Conservation (phyloP, 192 early-diverging fungal species). For the Backusella morwellensis region DNA sequence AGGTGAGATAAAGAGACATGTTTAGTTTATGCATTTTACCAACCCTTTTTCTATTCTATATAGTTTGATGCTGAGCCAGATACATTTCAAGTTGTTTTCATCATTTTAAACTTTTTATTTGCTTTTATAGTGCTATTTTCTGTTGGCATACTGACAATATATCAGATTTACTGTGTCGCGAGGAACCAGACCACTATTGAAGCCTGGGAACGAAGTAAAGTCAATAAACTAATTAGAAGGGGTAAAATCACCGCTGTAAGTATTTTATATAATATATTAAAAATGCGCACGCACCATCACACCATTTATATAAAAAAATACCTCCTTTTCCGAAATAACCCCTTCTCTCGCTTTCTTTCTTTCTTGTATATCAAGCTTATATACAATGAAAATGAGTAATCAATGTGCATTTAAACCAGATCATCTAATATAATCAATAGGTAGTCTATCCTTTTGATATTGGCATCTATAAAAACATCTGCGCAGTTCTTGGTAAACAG, state of each 20-base stretch:
- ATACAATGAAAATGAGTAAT: background rate
- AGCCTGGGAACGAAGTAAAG: conserved; percentile 70
- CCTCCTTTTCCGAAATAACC: background rate
- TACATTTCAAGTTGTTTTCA: conserved; percentile 59
- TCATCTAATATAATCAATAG: conserved; percentile 15
- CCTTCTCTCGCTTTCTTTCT: background rate
- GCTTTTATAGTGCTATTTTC: conserved; percentile 70
- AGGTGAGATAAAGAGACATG: conserved; percentile 2
- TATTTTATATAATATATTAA: background rate
- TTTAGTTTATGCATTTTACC: background rate
- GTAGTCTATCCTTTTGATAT: conserved; percentile 80
- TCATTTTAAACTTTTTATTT: conserved; percentile 75
- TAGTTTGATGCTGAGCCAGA: conserved; percentile 38
- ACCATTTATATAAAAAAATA: background rate
- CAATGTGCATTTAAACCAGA: background rate
- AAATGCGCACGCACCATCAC: background rate
- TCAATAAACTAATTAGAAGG: conserved; percentile 56
- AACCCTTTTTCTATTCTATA: background rate
- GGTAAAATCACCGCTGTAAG: conserved; percentile 58
- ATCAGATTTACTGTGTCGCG: conserved; percentile 69
- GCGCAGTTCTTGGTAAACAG: conserved; percentile 65
- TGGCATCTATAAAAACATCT: conserved; percentile 71
- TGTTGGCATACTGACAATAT: conserved; percentile 65
- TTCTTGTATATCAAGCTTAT: too few relatives aligned
- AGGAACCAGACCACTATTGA: conserved; percentile 85